Base-by-base conservation (phyloP, 331 rosid species). In the Dryas integrifolia region DNA sequence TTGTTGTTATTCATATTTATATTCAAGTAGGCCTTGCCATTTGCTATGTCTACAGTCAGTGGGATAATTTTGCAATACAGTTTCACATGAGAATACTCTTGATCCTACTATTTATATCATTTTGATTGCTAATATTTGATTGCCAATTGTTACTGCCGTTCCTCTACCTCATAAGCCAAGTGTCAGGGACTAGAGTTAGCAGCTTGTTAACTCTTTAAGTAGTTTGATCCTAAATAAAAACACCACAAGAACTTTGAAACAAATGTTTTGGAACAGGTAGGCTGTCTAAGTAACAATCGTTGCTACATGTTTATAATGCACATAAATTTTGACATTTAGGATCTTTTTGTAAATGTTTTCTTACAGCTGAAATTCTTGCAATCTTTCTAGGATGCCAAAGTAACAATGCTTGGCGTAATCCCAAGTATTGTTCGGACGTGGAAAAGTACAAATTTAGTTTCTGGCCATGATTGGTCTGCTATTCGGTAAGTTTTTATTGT, bases 351-450 rank as follows among this genome's bases (percentile, higher is more conserved):
- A 15, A 46, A 35, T 21, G 45, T 72, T 75, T 69, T 71, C 26
- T 72, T 52, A 55, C 13, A 35, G 72, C 38, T n/a, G 48, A 76
- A 52, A 71, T 50, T 52, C 69, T 79, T 45, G 62, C 41, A 70
- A 18, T 67, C 47, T 75, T 72, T 75, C 64, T 69, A 94, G 98
- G 97, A 94, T 81, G 91, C 97, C 73, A 91, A 91, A 84, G 96
- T 92, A 69, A 89, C 97, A 80, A 91, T 94, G 97, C 97, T 94
- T 61, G 98, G 98, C 38, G 90, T 94, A 64, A 89, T 94, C 82
- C 98, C 98, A 50, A 94, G 95, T 76, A 86, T 91, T 83, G 96
- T 91, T 56, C 88, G 96, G 70, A 79, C 91, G 64, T 94, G 98
- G 98, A 91, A 80, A 85, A 86, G 83, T 84, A 77, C 91, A 65